Percentiles rank a stretch among this genome's conserved stretches.
phyloP scores from a whole-genome alignment of 768 basidiomycete genomes.

The Collybiopsis luxurians region DNA sequence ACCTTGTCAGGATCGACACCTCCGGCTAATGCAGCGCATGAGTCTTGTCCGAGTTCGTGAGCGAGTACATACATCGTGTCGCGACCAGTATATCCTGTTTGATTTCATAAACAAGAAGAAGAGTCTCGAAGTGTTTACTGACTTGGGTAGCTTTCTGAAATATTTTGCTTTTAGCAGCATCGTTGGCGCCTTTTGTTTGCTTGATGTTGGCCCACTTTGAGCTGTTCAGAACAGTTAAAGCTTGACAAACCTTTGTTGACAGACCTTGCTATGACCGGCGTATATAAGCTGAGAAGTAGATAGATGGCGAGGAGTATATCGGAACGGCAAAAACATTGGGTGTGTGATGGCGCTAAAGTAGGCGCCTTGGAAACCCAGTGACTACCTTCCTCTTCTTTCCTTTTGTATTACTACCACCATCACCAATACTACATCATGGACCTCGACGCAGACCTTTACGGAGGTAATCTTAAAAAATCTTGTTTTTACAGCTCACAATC shows the following conservation, averaged over 20 bases:
- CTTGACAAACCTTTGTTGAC: not conserved
- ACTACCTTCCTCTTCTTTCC: too few species aligned
- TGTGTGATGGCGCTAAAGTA: not conserved
- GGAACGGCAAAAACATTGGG: not conserved
- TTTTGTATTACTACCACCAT: conserved; percentile 34
- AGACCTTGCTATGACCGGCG: conserved; percentile 5
- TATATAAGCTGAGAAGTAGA: not conserved
- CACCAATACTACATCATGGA: conserved; percentile 45
- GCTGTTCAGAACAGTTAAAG: not conserved
- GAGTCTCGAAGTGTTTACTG: conserved; percentile 18
- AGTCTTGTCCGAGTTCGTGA: conserved; percentile 31
- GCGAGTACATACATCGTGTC: conserved; percentile 45
- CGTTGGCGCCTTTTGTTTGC: conserved; percentile 57
- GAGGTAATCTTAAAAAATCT: conserved; percentile 49
- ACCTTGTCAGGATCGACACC: conserved; percentile 2
- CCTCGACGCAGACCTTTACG: conserved; percentile 88
- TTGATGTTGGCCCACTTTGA: conserved; percentile 14
- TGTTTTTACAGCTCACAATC: not conserved
- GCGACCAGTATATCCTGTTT: conserved; percentile 60
- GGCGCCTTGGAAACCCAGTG: too few species aligned
- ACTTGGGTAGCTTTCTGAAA: conserved; percentile 57
- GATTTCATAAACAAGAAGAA: conserved; percentile 3
- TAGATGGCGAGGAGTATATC: not conserved
- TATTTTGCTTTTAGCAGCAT: conserved; percentile 55
- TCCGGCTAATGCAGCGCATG: not conserved